Evolutionary conservation across 1,139 yeast genomes (phyloP).

Genomic region (Torulaspora pretoriensis): DNA sequence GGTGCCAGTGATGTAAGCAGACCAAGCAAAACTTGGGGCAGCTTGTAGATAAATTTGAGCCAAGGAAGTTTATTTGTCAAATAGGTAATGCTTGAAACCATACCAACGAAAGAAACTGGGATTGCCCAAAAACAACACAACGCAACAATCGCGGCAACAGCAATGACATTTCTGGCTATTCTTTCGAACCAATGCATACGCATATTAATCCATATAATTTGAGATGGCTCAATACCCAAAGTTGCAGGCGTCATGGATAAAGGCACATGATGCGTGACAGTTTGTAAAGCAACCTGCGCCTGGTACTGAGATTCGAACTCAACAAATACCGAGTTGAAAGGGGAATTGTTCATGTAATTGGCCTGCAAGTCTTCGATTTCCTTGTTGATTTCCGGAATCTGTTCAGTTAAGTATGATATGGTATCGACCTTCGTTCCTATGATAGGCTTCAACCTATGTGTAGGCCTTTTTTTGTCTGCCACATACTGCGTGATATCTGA

Average conservation of each 20-base stretch:
- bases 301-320: slow-evolving; percentile 84
- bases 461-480: slow-evolving; percentile 73
- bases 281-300: slow-evolving; percentile 86
- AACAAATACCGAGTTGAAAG: slow-evolving; percentile 68
- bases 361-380: slow-evolving; percentile 62
- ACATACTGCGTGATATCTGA: slow-evolving; percentile 61
- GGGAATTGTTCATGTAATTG: slow-evolving; percentile 44
- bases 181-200: slow-evolving; percentile 84
- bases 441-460: slow-evolving; percentile 56
- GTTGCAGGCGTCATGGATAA: slow-evolving; percentile 58
- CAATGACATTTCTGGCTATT: slow-evolving; percentile 53
- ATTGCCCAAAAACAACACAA: slow-evolving; percentile 84
- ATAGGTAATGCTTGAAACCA: slow-evolving; percentile 75
- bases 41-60: slow-evolving; percentile 61
- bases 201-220: slow-evolving; percentile 82
- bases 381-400: slow-evolving; percentile 61
- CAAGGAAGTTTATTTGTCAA: slow-evolving; percentile 66
- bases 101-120: slow-evolving; percentile 95
- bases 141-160: slow-evolving; percentile 56
- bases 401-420: slow-evolving; percentile 62
- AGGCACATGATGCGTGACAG: slow-evolving; percentile 63
- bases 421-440: slow-evolving; percentile 85
- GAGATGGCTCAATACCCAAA: slow-evolving; percentile 72
- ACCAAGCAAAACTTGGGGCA: slow-evolving; percentile 70
- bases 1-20: slow-evolving; percentile 84